Evolutionary conservation across 2,329 filamentous ascomycete genomes (phyloP), one percentile per base, ranked within the genome.

Genomic region (Westerdykella sp.): DNA sequence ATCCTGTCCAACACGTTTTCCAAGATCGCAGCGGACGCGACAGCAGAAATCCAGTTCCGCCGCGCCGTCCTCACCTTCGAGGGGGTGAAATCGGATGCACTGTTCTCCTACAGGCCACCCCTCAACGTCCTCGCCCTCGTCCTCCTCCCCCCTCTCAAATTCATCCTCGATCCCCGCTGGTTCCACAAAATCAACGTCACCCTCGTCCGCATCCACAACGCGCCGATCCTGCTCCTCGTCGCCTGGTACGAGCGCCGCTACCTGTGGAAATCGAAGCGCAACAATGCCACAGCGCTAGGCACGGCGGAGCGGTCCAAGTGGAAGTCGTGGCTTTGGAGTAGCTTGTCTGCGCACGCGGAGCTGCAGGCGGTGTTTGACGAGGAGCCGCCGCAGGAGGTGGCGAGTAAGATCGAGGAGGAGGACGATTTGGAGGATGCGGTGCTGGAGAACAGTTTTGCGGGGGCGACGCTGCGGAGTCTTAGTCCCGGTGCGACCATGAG

Each of bases 171-270:
- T n/a, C 80, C 85, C 0, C 81, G 87, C 36, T 91, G 86, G 86
- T 93, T 93, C 61, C 87, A 94, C 72, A 93, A 91, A 68, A 85
- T 91, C 57, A 89, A 94, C 60, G 86, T 94, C 44, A 79, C 81
- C 45, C 78, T 79, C 9, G 83, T 93, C 16, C 81, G 86, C 31
- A 69, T 81, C 7, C 75, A 90, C 56, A 93, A 93, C 63, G 73
- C 85, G 2, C 87, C 87, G 0, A 71, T 90, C 5, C 73, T 94
- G 1, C 73, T 91, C 4, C 55, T 84, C 46, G 85, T 94, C 47
- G 80, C 82, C 14, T 68, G 82, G 15, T 76, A 82, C 48, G 87
- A 94, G 65, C 80, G 87, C 40, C 76, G 78, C 5, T 71, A 80
- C 9, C 74, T 90, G 13, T 87, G 85, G 84, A 71, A 69, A 78